Percentiles rank a stretch among this genome's conserved stretches.
Evolutionary conservation across 768 basidiomycete species (phyloP).

Genomic region (Russula olivacea): DNA sequence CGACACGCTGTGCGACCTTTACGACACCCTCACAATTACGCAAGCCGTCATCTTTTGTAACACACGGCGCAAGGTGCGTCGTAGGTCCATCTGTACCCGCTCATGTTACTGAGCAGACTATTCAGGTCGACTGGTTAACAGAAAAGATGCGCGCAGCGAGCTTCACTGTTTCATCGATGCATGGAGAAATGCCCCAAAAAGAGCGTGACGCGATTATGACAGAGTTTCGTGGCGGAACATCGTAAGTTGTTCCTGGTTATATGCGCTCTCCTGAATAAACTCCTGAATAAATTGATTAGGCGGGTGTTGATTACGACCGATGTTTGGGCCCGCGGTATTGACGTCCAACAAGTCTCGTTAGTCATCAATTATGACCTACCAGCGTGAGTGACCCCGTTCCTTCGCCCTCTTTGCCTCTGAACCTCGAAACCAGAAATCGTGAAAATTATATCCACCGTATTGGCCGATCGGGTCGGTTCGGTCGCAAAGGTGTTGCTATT

Average conservation of each 20-base stretch:
- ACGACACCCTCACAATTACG: conserved; percentile 97
- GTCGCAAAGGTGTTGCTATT: conserved; percentile 98
- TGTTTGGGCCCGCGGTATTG: conserved; percentile 97
- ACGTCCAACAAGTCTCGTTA: conserved; percentile 95
- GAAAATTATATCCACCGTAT: conserved; percentile 99
- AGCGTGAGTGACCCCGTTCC: conserved; percentile 49
- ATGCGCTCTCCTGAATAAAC: not conserved
- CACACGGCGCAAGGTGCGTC: conserved; percentile 83
- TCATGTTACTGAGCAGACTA: not conserved
- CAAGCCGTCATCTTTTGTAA: conserved; percentile 99
- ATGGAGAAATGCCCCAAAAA: conserved; percentile 94
- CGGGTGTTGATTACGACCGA: conserved; percentile 95
- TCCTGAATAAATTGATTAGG: conserved; percentile 37
- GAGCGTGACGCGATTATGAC: conserved; percentile 96
- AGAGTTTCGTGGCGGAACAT: conserved; percentile 89
- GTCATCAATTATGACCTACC: conserved; percentile 98
- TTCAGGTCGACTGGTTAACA: conserved; percentile 92
- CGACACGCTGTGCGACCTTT: conserved; percentile 94
- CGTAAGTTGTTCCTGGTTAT: conserved; percentile 45
- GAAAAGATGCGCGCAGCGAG: conserved; percentile 99
- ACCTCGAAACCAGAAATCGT: conserved; percentile 56
- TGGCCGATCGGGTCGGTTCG: conserved; percentile 97
- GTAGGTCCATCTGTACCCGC: not conserved
- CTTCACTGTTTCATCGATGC: conserved; percentile 95
- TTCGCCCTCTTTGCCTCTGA: conserved; percentile 7